A percentile compares a stretch with the other conserved stretches of the same genome.
Conservation (phyloP, 176 grass and related monocot species). For the Rhynchospora pubera region DNA sequence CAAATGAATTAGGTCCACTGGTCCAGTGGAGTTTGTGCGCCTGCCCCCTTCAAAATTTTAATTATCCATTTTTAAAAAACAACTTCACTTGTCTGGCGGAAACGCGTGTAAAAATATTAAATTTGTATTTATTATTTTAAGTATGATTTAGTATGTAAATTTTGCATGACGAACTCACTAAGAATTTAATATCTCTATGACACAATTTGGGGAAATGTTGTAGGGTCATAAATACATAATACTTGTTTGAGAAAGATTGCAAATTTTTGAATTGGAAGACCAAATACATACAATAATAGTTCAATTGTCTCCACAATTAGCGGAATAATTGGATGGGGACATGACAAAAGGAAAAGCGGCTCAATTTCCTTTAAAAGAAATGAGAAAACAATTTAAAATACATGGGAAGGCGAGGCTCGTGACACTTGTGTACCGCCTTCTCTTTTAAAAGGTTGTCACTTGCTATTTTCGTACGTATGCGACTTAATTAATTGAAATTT, state of each 20-base stretch:
- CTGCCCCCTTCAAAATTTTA: not conserved
- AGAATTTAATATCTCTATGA: not conserved
- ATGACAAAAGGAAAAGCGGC: not conserved
- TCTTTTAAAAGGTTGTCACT: not conserved
- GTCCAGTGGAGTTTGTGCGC: not conserved
- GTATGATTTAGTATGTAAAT: not conserved
- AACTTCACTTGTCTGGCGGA: not conserved
- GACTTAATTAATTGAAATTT: not conserved
- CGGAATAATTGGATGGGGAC: slow-evolving; percentile 11
- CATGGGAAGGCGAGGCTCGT: not conserved
- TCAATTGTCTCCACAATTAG: slow-evolving; percentile 7
- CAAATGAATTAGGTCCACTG: not conserved
- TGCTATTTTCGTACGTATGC: slow-evolving; percentile 4
- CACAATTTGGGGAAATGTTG: not conserved
- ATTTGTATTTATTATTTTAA: too few relatives aligned
- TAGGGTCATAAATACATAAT: slow-evolving; percentile 11
- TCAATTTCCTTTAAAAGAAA: not conserved
- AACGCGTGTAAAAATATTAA: not conserved
- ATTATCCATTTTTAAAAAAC: not conserved
- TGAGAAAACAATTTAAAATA: not conserved
- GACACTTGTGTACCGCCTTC: not conserved
- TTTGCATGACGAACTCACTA: not conserved
- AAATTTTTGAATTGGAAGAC: not conserved
- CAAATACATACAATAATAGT: not conserved
- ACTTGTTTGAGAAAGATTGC: not conserved